A percentile compares a stretch with the other conserved stretches of the same genome.
These are phyloP conservation scores for Rubus parviflorus DNA, from an alignment of 306 rosid species.

Conservation along the genomic window DNA sequence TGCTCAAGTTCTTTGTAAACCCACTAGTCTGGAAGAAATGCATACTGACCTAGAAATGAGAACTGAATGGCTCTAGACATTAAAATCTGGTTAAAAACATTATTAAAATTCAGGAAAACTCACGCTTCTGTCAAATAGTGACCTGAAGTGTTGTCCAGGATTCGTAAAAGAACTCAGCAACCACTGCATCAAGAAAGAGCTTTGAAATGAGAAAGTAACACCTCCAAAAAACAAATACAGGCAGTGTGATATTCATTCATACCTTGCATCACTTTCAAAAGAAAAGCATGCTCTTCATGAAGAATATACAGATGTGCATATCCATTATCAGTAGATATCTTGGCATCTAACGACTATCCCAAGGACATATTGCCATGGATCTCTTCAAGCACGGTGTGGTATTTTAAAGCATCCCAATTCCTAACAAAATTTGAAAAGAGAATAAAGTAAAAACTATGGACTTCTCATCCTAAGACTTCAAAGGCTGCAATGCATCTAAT, in stretches of 20 bases:
- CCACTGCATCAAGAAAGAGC: constrained; percentile 20
- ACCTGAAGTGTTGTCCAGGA: not conserved
- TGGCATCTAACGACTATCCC: not conserved
- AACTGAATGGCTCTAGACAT: constrained; percentile 3
- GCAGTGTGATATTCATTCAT: not conserved
- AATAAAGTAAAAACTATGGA: not conserved
- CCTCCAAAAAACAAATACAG: not conserved
- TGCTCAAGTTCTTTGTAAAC: not conserved
- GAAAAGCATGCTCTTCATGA: not conserved
- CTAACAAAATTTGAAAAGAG: constrained; percentile 3
- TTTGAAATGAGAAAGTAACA: constrained; percentile 16
- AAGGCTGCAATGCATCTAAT: not conserved
- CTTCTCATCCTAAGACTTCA: not conserved
- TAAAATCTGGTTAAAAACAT: not conserved
- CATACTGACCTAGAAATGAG: not conserved
- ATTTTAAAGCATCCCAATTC: not conserved
- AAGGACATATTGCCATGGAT: not conserved
- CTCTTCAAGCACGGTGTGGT: not conserved
- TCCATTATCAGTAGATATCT: not conserved
- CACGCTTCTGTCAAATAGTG: constrained; percentile 10
- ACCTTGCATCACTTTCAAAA: constrained; percentile 14
- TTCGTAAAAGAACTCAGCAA: not conserved
- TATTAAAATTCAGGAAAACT: not conserved
- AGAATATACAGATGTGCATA: not conserved
- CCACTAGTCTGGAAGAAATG: not conserved